Base-by-base conservation (phyloP, 257 asterid species). In the Henckelia pumila region DNA sequence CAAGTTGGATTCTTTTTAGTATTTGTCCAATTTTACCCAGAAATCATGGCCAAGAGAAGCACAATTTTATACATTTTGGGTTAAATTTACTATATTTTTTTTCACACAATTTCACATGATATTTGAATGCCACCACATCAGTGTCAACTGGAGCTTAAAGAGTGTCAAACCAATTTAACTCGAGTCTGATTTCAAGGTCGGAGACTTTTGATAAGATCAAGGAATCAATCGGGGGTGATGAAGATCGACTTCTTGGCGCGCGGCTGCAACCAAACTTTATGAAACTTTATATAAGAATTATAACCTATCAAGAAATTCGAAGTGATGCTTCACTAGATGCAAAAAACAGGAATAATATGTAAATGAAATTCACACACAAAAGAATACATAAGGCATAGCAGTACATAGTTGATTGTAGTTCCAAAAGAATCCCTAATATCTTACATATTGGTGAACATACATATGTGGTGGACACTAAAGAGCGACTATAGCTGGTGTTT, bases 401-500 rank as follows among this genome's bases (percentile, higher is more conserved):
- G 26, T 68, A 8, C 62, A 61, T 21, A 61, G 30, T 56, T 50
- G 52, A 59, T 9, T 66, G 56, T 29, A 65, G 63, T 49, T 56
- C 24, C 33, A 24, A 52, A 13, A 29, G 35, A 69, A 50, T 19
- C 19, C 74, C 63, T 60, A 28, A 64, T 56, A 64, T 44, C 29
- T 6, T 50, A 47, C 68, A 62, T 59, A 37, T 17, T 66, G 64
- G 67, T 60, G 25, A 26, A 37, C 52, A 58, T 25, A 44, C 56
- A 25, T 33, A 26, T 4, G 9, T 4, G 9, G 17, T 3, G 11
- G 67, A 56, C 71, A 29, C 66, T 71, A 78, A 62, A 78, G 71
- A 57, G 89, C 77, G 21, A 80, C 80, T 32, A 81, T 47, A 52
- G 56, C 26, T 23, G 72, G 82, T 17, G 85, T 47, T 63, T 76